These are phyloP conservation scores for Tirmania nivea DNA, from an alignment of 495 filamentous ascomycete species.

Conservation along the genomic window DNA sequence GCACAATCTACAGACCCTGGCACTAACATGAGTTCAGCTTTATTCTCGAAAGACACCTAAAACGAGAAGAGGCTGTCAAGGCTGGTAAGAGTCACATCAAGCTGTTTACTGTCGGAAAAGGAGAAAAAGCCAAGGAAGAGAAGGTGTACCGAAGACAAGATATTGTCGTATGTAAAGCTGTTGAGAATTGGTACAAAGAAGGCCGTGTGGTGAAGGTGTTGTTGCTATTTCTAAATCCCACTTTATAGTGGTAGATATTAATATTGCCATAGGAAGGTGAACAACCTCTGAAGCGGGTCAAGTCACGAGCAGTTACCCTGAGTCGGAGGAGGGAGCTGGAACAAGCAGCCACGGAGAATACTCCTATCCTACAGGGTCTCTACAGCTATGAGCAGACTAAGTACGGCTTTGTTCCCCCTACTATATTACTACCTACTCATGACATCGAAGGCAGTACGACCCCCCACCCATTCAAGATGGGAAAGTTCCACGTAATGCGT, in stretches of 20 bases:
- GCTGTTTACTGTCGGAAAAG: constrained; percentile 48
- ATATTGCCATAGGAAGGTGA: constrained; percentile 26
- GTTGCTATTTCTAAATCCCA: neutral
- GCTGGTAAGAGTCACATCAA: constrained; percentile 48
- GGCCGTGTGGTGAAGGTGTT: constrained; percentile 42
- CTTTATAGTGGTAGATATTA: too few relatives aligned
- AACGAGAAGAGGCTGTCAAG: constrained; percentile 72
- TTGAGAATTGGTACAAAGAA: constrained; percentile 95
- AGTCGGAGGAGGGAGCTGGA: constrained; percentile 77
- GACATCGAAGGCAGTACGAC: constrained; percentile 24
- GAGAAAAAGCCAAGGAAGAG: constrained; percentile 44
- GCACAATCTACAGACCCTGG: neutral
- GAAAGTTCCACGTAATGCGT: constrained; percentile 79
- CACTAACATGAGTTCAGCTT: constrained; percentile 22
- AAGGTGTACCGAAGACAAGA: constrained; percentile 64
- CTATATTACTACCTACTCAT: neutral
- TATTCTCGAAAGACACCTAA: constrained; percentile 68
- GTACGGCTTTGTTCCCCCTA: neutral
- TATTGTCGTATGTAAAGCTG: constrained; percentile 66
- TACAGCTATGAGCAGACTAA: constrained; percentile 21
- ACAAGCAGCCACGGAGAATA: constrained; percentile 41
- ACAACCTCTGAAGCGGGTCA: constrained; percentile 62
- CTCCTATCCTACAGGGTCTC: neutral
- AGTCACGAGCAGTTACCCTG: constrained; percentile 74
- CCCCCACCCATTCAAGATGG: constrained; percentile 65